Conservation (phyloP, 805 yeast genomes). For the Wickerhamiella azymoides region DNA sequence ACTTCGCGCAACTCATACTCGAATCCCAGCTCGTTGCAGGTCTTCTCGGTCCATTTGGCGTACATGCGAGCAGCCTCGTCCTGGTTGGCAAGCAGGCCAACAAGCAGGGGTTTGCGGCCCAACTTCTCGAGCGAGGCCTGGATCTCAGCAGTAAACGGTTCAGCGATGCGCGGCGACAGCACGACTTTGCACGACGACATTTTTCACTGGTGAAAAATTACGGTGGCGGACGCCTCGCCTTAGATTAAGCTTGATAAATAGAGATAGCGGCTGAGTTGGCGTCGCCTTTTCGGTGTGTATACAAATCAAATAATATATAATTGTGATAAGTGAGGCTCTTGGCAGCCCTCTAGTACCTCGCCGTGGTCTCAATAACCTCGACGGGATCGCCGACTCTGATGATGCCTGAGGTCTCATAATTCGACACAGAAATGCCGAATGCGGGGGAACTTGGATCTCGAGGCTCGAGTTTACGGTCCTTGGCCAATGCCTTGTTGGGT, state of each 20-base stretch:
- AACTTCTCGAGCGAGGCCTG: constrained; percentile 40
- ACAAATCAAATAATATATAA: neutral
- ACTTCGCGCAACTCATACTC: constrained; percentile 62
- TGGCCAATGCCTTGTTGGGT: constrained; percentile 22
- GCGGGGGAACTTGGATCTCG: constrained; percentile 16
- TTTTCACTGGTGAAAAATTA: neutral
- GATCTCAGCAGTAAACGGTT: constrained; percentile 64
- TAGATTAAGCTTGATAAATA: neutral
- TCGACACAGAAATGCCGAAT: constrained; percentile 22
- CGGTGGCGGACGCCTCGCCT: constrained; percentile 7
- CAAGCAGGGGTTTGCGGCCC: constrained; percentile 53
- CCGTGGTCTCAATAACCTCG: constrained; percentile 11
- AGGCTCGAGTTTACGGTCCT: constrained; percentile 23
- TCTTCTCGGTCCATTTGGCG: constrained; percentile 91
- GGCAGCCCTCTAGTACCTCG: constrained; percentile 4
- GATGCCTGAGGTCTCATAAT: constrained; percentile 15
- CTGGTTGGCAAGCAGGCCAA: constrained; percentile 79
- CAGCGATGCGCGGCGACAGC: constrained; percentile 77
- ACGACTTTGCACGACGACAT: constrained; percentile 35
- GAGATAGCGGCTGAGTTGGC: neutral
- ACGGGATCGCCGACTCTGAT: constrained; percentile 22
- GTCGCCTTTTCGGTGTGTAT: neutral
- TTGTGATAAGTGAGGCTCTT: no score
- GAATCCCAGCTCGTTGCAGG: constrained; percentile 77
- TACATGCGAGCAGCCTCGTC: constrained; percentile 95